These are phyloP conservation scores for Ophiostoma quercus DNA, from an alignment of 2,329 filamentous ascomycete genomes.

Conservation along the genomic window DNA sequence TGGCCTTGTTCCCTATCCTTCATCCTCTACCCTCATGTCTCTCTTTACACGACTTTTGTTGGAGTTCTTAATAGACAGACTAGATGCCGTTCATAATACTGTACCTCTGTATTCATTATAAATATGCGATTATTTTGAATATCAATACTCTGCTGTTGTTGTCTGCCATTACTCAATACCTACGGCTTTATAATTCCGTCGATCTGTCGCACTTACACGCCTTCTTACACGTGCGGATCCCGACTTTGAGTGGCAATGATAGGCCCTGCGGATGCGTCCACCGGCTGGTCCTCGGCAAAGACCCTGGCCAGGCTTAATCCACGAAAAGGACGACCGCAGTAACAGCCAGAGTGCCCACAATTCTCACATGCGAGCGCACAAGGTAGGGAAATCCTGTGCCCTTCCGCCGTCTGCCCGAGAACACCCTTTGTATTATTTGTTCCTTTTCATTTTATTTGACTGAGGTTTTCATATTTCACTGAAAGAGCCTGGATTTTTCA, in stretches of 20 bases:
- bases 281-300: constrained; percentile 26
- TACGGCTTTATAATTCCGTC: neutral
- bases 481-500: too few species aligned
- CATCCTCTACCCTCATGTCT: neutral
- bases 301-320: constrained; percentile 3
- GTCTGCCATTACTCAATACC: neutral
- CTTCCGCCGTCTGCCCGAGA: constrained; percentile 18
- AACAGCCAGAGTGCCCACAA: neutral
- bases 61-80: neutral
- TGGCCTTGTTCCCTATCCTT: neutral
- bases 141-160: neutral
- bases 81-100: neutral
- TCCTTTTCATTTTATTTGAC: too few species aligned
- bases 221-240: constrained; percentile 17
- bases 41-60: neutral
- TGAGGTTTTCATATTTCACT: neutral
- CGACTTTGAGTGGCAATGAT: neutral
- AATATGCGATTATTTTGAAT: too few species aligned
- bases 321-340: neutral
- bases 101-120: neutral
- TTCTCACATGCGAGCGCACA: constrained; percentile 1
- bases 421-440: constrained; percentile 10
- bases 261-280: constrained; percentile 8
- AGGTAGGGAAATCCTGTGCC: neutral
- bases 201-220: constrained; percentile 2